A percentile compares a stretch with the other conserved stretches of the same genome.
Conservation (phyloP, 2,329 filamentous ascomycete genomes). For the Paecilomyces variotii region DNA sequence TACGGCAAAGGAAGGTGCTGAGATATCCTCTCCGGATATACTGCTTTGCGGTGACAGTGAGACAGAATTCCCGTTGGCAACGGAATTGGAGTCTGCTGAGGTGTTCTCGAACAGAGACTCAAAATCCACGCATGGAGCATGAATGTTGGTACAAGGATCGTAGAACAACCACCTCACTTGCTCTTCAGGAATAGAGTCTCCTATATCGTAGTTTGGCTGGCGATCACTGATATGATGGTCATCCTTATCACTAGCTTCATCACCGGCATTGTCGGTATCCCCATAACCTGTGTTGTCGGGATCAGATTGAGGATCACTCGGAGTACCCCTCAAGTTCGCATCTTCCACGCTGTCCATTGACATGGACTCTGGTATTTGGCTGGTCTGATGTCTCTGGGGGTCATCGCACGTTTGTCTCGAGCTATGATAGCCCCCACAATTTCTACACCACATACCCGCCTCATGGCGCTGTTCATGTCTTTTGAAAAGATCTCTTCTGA, state of each 20-base stretch:
- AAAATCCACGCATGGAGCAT: conserved; percentile 13
- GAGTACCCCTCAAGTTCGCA: conserved; percentile 4
- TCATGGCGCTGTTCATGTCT: conserved; percentile 19
- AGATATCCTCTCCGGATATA: conserved; percentile 6
- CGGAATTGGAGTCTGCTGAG: conserved; percentile 8
- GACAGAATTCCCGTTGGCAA: conserved; percentile 3
- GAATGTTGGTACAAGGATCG: conserved; percentile 12
- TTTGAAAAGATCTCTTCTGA: conserved; percentile 17
- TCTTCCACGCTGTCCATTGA: conserved; percentile 6
- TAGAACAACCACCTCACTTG: conserved; percentile 13
- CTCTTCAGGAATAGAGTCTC: conserved; percentile 4
- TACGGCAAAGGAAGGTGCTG: conserved; percentile 7
- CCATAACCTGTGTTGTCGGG: neutral
- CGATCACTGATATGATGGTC: neutral
- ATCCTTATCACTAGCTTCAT: neutral
- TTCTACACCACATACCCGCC: conserved; percentile 19
- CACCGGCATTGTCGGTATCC: neutral
- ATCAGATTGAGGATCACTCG: neutral
- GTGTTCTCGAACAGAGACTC: conserved; percentile 18
- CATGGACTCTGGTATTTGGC: neutral
- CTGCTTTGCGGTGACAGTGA: conserved; percentile 6
- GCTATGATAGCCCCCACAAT: conserved; percentile 12
- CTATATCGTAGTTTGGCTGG: conserved; percentile 1
- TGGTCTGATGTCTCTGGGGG: neutral
- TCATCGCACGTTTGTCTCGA: neutral